Base-by-base conservation (phyloP, 164 flowering plant species). In the Aristolochia contorta region DNA sequence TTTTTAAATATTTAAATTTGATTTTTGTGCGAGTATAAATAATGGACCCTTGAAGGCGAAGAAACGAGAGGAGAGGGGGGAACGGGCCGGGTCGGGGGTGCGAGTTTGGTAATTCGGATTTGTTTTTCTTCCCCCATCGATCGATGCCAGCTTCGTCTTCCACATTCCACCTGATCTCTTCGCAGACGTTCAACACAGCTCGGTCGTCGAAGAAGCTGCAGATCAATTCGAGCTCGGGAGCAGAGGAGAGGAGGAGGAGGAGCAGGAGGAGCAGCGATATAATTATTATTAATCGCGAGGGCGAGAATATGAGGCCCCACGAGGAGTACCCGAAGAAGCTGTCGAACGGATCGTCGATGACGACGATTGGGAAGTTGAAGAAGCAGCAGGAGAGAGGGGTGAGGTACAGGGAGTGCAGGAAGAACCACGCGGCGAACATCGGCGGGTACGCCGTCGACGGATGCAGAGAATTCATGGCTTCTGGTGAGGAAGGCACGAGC, bases 381-480 rank as follows among this genome's bases (percentile, higher is more conserved):
- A 65, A 62, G 25, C 62, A 68, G 60, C 65, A 62, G 25, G 65
- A 68, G 60, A 68, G 24, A 24, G 47, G n/a, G 32, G 75, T 65
- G 8, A 68, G 53, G 32, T 75, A 75, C 54, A 66, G 59, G 43
- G 78, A 75, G 71, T 75, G 78, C 54, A 62, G 72, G 66, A 75
- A 75, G 63, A 75, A 75, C 56, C 78, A 71, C 23, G 78, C 75
- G 4, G 78, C 78, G 0, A 69, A 63, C 47, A 75, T 71, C 16
- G 78, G 78, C 12, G 78, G 78, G 8, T 71, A 71, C 30, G 78
- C 78, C 0, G 66, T 69, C 5, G 78, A 75, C 56, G 78, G 78
- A 4, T 71, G 78, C 51, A 59, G 72, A 23, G 78, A 71, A 57
- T 75, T 75, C 73, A 71, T 71, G 73, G 71, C 78, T 45, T 27